Evolutionary conservation across 371 early-diverging fungal species (phyloP).

Genomic region (Mucor plumbeus): DNA sequence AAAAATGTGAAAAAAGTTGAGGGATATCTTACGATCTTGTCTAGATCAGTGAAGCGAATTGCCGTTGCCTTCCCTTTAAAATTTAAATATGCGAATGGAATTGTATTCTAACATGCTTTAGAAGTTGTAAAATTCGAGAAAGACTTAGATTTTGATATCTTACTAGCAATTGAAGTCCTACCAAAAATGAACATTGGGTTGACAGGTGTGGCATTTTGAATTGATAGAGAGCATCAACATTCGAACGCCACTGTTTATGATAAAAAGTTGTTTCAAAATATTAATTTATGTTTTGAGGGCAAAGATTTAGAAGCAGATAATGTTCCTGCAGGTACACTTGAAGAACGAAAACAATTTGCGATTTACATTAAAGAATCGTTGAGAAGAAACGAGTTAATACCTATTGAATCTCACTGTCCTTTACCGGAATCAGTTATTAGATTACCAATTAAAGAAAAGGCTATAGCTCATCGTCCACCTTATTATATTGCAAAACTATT

Average conservation of each 20-base stretch:
- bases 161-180: conserved; percentile 9
- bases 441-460: neutral
- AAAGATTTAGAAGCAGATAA: conserved; percentile 12
- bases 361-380: too few species aligned
- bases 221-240: conserved; percentile 5
- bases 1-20: neutral
- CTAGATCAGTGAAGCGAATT: neutral
- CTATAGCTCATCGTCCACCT: conserved; percentile 6
- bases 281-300: neutral
- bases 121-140: conserved; percentile 12
- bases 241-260: neutral
- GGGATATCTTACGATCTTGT: neutral
- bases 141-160: neutral
- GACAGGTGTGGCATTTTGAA: conserved; percentile 8
- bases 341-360: neutral
- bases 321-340: conserved; percentile 10
- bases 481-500: conserved; percentile 9
- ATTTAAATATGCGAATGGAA: conserved; percentile 11
- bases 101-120: conserved; percentile 10
- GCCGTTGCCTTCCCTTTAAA: neutral
- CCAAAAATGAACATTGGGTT: conserved; percentile 12
- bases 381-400: neutral
- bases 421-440: conserved; percentile 8
- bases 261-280: neutral
- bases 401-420: neutral